Percentiles rank a stretch among this genome's conserved stretches.
Evolutionary conservation across 495 filamentous ascomycete genomes (phyloP).

Genomic region (Lasiosphaeria hispida): DNA sequence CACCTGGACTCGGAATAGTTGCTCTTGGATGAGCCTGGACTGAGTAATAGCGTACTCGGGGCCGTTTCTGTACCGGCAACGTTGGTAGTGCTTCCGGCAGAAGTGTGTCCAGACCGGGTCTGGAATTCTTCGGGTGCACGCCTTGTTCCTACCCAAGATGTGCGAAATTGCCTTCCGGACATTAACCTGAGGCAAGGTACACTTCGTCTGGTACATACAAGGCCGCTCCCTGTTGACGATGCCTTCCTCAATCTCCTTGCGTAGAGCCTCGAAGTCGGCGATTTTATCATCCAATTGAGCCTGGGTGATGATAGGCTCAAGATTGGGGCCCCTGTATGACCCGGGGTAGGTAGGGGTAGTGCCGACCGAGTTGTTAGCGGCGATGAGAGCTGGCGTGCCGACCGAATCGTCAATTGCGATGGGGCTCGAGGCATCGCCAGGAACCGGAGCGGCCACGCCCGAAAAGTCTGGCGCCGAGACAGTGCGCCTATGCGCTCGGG

Average conservation of each 20-base stretch:
- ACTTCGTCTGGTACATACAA: constrained; percentile 32
- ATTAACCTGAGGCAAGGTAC: constrained; percentile 44
- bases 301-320: too few relatives aligned
- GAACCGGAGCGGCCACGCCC: too few relatives aligned
- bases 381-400: too few relatives aligned
- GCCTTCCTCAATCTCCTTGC: neutral
- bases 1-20: constrained; percentile 55
- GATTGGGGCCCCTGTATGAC: too few relatives aligned
- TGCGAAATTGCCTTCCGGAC: constrained; percentile 76
- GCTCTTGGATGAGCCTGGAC: constrained; percentile 55
- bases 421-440: too few relatives aligned
- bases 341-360: too few relatives aligned
- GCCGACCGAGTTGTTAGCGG: too few relatives aligned
- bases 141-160: constrained; percentile 87
- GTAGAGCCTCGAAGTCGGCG: too few relatives aligned
- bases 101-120: constrained; percentile 63
- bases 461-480: constrained; percentile 5
- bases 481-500: neutral
- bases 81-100: constrained; percentile 87
- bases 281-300: too few relatives aligned
- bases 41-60: constrained; percentile 60
- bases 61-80: constrained; percentile 61
- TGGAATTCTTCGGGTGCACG: constrained; percentile 66
- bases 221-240: neutral
- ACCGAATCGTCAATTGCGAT: too few relatives aligned